Base-by-base conservation (phyloP, 345 rosid genomes). In the Lepidium aucheri region DNA sequence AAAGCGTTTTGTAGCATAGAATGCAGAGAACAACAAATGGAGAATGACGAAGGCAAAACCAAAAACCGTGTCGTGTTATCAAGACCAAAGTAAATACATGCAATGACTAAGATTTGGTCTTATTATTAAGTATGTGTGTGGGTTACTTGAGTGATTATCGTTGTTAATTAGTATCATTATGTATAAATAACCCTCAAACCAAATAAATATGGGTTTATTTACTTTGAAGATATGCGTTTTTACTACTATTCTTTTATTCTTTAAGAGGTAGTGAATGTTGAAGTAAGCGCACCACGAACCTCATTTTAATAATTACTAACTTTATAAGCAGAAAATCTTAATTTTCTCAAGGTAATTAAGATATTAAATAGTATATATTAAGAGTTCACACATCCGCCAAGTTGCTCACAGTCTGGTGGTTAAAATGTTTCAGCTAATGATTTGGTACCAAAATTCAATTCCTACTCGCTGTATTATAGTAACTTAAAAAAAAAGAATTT, bases 1-100 rank as follows among this genome's bases (percentile, higher is more conserved):
- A 72, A 84, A 38, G 98, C 92, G 12, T 91, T 91, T 81, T 91
- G 98, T 60, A 85, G 96, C 60, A 67, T 54, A 71, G 91, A 84
- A 74, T 91, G 96, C 79, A 83, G 98, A 79, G 98, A 84, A 56
- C 63, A 82, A 50, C 86, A 80, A 74, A 87, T 89, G 63, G 80
- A 87, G 75, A 81, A 79, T 47, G 96, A 91, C 61, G 85, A 84
- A 76, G 73, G 66, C 65, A 79, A 77, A 68, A 82, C 77, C 53
- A 69, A 70, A 72, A 59, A 54, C 53, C 53, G 34, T 17, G 61
- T 56, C 24, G 69, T 39, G 22, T 26, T 4, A 16, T 65, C 71
- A 44, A 10, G 62, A 34, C n/a, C 51, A 43, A 66, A 58, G 54
- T 73, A 52, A 24, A 38, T 1, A 14, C 40, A 45, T 46, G 58